Evolutionary conservation across 257 asterid genomes (phyloP).

Genomic region (Fraxinus pennsylvanica): DNA sequence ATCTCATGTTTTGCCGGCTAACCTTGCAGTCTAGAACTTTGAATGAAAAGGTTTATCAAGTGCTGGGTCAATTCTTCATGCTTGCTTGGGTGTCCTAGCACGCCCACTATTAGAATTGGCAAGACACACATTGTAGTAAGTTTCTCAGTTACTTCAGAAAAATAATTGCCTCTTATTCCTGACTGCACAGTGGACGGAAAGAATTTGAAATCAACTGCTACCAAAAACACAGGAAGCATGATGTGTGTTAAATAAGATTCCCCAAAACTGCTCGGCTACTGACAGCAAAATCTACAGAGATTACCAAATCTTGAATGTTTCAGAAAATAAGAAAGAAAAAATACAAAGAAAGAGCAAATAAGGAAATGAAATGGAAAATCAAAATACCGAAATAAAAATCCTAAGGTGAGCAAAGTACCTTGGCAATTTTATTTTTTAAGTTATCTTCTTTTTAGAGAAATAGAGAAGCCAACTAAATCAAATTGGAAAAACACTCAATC

Average conservation of each 20-base stretch:
- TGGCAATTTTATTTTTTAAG: slow-evolving; percentile 69
- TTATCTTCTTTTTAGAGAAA: slow-evolving; percentile 94
- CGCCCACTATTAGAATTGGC: slow-evolving; percentile 20
- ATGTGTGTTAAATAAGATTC: slow-evolving; percentile 72
- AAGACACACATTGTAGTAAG: too few relatives aligned
- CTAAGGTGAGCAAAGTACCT: slow-evolving; percentile 44
- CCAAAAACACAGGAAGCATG: slow-evolving; percentile 80
- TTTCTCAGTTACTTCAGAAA: too few relatives aligned
- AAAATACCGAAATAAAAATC: slow-evolving; percentile 24
- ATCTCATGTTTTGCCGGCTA: too few relatives aligned
- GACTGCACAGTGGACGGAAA: too few relatives aligned
- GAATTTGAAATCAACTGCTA: slow-evolving; percentile 57
- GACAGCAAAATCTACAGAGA: slow-evolving; percentile 67
- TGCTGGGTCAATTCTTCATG: slow-evolving; percentile 60
- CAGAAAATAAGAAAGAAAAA: slow-evolving; percentile 16
- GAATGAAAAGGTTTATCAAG: not conserved
- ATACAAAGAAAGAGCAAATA: slow-evolving; percentile 18
- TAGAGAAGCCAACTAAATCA: slow-evolving; percentile 76
- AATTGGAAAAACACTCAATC: slow-evolving; percentile 46
- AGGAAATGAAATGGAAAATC: slow-evolving; percentile 14
- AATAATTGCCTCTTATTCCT: too few relatives aligned
- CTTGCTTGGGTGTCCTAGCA: slow-evolving; percentile 78
- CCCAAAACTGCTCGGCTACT: slow-evolving; percentile 69
- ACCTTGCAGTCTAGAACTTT: too few relatives aligned
- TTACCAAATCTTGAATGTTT: slow-evolving; percentile 25